Evolutionary conservation across 2,329 filamentous ascomycete species (phyloP), one percentile per base, ranked within the genome.

Genomic region (Zarea fungicola): DNA sequence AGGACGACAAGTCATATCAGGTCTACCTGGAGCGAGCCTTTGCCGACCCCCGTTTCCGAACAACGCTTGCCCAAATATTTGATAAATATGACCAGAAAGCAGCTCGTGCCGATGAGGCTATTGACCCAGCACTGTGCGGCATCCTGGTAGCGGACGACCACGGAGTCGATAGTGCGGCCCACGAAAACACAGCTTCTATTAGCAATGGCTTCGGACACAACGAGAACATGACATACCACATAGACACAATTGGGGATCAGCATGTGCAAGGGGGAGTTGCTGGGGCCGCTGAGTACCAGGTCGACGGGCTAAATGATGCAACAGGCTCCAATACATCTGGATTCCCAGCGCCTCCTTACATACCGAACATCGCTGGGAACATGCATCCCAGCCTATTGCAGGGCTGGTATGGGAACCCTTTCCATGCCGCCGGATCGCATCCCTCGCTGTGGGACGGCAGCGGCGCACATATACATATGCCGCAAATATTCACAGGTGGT

Each of bases 51-150:
- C 83, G 82, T 51, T 77, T 96, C 34, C 92, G 93, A 64, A 84
- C 82, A n/a, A 83, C 83, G 5, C 93, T 95, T 63, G 90, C 96
- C 62, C 74, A 80, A 49, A 95, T 97, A 48, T 96, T 96, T 62
- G 80, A 85, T 52, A 96, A 95, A 65, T 96, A 95, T 64, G 83
- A 78, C 46, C 83, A 77, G 55, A 87, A 96, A 34, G 13, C 41
- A 9, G 32, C 23, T 11, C 28, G 18, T 13, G 7, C 19, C 23
- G 26, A 31, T n/a, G 48, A 49, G 18, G 18, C 26, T 25, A 37
- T 34, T 19, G 41, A 39, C 23, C 41, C 41, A n/a, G 9, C 21
- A 6, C 41, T 43, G 11, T 37, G 32, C 11, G 26, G 11, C 16
- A 32, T 28, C 10, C 8, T 16, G 19, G 18, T 26, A n/a, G 37